Evolutionary conservation across 495 filamentous ascomycete genomes (phyloP).

Genomic region (Penicillium daleae): DNA sequence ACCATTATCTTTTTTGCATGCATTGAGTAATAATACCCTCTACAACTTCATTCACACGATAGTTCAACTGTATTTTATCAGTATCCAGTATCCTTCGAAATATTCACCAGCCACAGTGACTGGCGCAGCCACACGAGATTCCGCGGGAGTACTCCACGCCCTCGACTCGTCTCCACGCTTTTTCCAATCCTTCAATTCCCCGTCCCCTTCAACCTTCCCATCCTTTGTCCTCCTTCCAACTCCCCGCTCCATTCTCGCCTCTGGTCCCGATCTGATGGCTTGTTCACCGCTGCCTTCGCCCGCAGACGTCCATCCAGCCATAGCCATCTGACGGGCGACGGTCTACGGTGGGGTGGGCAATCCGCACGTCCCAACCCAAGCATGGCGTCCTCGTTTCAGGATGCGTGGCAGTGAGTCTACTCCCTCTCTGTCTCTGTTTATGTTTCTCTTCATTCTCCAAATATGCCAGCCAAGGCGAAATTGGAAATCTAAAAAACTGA

Average conservation of each 20-base stretch:
- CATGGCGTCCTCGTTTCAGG: conserved; percentile 55
- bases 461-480: no score
- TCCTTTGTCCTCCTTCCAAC: not conserved
- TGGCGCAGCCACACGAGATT: conserved; percentile 11
- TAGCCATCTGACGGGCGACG: conserved; percentile 59
- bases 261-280: conserved; percentile 46
- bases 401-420: conserved; percentile 55
- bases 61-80: not conserved
- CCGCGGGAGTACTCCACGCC: conserved; percentile 19
- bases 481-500: not conserved
- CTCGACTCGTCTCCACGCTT: conserved; percentile 18
- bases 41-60: not conserved
- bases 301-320: conserved; percentile 47
- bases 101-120: conserved; percentile 8
- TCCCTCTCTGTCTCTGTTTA: not conserved
- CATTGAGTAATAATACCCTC: not conserved
- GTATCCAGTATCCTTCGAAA: not conserved
- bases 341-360: conserved; percentile 50
- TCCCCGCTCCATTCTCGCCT: conserved; percentile 9
- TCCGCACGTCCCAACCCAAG: conserved; percentile 36
- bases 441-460: not conserved
- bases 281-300: conserved; percentile 41
- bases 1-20: not conserved
- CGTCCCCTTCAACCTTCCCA: not conserved
- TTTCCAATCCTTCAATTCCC: conserved; percentile 10